phyloP scores from a whole-genome alignment of 202 grass and related monocot genomes.

The Schoenoplectus tabernaemontani region DNA sequence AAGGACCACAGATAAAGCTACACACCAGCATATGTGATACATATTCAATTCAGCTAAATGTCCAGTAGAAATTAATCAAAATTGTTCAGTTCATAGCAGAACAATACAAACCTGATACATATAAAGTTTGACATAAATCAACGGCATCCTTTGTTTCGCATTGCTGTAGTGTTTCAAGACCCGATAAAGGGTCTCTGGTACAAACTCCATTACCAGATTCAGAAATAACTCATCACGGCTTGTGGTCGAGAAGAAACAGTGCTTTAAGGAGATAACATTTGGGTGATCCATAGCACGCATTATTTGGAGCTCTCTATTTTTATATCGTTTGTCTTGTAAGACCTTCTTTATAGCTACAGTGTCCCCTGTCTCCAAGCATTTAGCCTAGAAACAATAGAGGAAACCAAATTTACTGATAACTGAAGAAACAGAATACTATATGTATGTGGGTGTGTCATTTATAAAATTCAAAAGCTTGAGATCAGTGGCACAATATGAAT shows the following conservation, averaged over 20 bases:
- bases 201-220: slow-evolving; percentile 64
- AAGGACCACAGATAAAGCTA: background rate
- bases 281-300: slow-evolving; percentile 52
- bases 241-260: slow-evolving; percentile 65
- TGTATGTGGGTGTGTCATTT: background rate
- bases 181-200: slow-evolving; percentile 47
- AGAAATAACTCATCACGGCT: slow-evolving; percentile 54
- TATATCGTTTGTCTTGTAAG: slow-evolving; percentile 48
- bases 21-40: background rate
- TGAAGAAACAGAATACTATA: background rate
- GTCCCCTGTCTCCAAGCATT: slow-evolving; percentile 68
- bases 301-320: slow-evolving; percentile 62
- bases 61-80: background rate
- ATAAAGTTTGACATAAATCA: slow-evolving; percentile 70
- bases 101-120: slow-evolving; percentile 47
- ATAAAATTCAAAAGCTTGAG: background rate
- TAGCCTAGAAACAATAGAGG: slow-evolving; percentile 36
- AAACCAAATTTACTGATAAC: background rate
- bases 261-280: slow-evolving; percentile 48
- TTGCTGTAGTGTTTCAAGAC: slow-evolving; percentile 59
- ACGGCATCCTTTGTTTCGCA: slow-evolving; percentile 55
- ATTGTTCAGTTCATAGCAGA: background rate
- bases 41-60: background rate
- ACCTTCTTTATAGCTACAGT: slow-evolving; percentile 73
- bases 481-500: background rate